These are phyloP conservation scores for Fibroporia radiculosa DNA, from an alignment of 768 basidiomycete genomes.

Conservation along the genomic window DNA sequence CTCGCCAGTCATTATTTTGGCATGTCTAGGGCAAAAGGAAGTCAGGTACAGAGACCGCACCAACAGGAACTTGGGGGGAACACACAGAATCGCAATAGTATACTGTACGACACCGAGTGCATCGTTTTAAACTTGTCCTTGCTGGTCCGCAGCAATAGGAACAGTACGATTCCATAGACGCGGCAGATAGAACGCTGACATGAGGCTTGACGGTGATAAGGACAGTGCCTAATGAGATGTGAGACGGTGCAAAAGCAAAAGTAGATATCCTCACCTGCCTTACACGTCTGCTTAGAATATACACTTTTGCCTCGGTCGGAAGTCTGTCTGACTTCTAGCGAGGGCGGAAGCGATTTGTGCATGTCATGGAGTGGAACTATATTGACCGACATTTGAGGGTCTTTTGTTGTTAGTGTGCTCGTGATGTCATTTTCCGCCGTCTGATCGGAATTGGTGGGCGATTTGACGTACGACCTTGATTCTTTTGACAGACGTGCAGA, in stretches of 20 bases:
- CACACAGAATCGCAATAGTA: slow-evolving; percentile 74
- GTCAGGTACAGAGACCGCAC: background rate
- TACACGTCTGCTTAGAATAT: slow-evolving; percentile 29
- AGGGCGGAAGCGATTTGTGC: slow-evolving; percentile 30
- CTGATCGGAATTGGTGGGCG: background rate
- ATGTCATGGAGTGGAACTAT: slow-evolving; percentile 9
- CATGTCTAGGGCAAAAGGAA: slow-evolving; percentile 40
- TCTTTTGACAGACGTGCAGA: slow-evolving; percentile 18
- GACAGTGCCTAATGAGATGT: slow-evolving; percentile 39
- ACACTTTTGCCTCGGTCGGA: slow-evolving; percentile 37
- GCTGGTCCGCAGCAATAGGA: slow-evolving; percentile 52
- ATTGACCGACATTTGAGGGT: background rate
- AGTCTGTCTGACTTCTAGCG: slow-evolving; percentile 32
- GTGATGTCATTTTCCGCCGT: background rate
- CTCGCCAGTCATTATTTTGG: slow-evolving; percentile 64
- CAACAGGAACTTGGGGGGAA: slow-evolving; percentile 6
- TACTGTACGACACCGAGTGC: slow-evolving; percentile 61
- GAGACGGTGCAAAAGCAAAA: background rate
- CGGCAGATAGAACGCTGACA: slow-evolving; percentile 56
- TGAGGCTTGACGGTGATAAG: slow-evolving; percentile 54
- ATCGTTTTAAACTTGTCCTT: slow-evolving; percentile 47
- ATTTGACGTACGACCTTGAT: slow-evolving; percentile 16
- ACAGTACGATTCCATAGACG: slow-evolving; percentile 55
- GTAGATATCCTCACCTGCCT: slow-evolving; percentile 27
- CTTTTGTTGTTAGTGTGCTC: background rate